Base-by-base conservation (phyloP, 306 rosid species). In the Trifolium pratense region DNA sequence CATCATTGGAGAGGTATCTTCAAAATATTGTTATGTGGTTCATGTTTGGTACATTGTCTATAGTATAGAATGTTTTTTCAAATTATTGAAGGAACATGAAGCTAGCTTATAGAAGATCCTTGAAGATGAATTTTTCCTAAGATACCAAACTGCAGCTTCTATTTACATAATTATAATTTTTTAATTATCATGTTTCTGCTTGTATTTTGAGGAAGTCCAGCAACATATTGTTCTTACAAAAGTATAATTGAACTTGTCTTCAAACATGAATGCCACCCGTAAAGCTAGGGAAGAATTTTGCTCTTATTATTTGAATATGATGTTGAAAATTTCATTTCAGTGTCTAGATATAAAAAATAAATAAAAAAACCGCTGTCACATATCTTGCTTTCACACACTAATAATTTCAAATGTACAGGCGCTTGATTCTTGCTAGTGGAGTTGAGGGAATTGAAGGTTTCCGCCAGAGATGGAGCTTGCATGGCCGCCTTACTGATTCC, bases 401-500 rank as follows among this genome's bases (percentile, higher is more conserved):
- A 29, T 40, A n/a, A 23, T 36, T 82, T 65, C 55, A 59, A 71
- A 49, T 86, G 51, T 78, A 14, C 49, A 94, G 98, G 87, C 98
- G 77, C 74, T 80, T 89, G 68, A 94, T 91, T 87, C 98, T 91
- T 83, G 98, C 98, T 61, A 94, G 95, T 78, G 98, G 97, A 69
- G 42, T 83, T 21, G 89, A 87, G 80, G 97, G 98, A 73, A 72
- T 89, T 17, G 97, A 91, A 34, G 95, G 97, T 73, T 91, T 94
- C 78, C 92, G 92, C 78, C 91, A 91, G 80, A 80, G 96, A 68
- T 94, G 97, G 98, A 89, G 97, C 81, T 88, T 89, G 72, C 97
- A 89, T 17, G 98, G 97, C 76, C 91, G 92, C 70, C 90, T 91
- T 76, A 82, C 91, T 14, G 96, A 91, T 72, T 76, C 97, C 81